Base-by-base conservation (phyloP, 2,329 filamentous ascomycete species). In the Cyanodermella asteris region DNA sequence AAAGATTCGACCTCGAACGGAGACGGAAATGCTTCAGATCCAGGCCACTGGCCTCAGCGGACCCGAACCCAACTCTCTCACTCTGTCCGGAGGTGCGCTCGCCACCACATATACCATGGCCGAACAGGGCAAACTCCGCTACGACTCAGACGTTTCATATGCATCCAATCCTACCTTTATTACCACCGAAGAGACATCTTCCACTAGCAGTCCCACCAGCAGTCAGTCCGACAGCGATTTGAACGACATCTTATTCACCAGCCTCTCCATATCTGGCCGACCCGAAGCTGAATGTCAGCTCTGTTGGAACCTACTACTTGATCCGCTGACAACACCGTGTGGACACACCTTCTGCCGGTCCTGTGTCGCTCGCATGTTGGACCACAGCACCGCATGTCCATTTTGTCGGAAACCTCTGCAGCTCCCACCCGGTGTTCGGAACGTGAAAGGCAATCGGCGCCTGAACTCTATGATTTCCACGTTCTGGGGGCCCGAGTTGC, bases 331-430 rank as follows among this genome's bases (percentile, higher is more conserved):
- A 1, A 90, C 78, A 0, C 59, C 65, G 2, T 93, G 82, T 38
- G 82, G 82, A 2, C 82, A 93, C 44, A 91, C 80, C 0, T 84
- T 87, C 39, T 93, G 82, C 44, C 69, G 75, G 12, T 62, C 64
- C 30, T 93, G 82, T 43, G 55, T 91, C 13, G 64, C 70, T 28
- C 66, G 74, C 22, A 67, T 76, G 5, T 55, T 90, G 30, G 74
- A 84, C 38, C 73, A 87, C 41, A 73, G 74, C 2, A 61, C 65
- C 28, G 58, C 74, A 27, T 93, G 82, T 40, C 81, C 82, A 0
- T 61, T 81, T 9, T 93, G 82, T 42, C 71, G 82, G 24, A 62
- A 72, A 21, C 50, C 51, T 6, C 47, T 91, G 13, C 53, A 55
- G 12, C 51, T 67, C 24, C 53, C 56, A 7, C 50, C 56, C 2